Evolutionary conservation across 345 rosid genomes (phyloP).

Genomic region (Nephelium lappaceum): DNA sequence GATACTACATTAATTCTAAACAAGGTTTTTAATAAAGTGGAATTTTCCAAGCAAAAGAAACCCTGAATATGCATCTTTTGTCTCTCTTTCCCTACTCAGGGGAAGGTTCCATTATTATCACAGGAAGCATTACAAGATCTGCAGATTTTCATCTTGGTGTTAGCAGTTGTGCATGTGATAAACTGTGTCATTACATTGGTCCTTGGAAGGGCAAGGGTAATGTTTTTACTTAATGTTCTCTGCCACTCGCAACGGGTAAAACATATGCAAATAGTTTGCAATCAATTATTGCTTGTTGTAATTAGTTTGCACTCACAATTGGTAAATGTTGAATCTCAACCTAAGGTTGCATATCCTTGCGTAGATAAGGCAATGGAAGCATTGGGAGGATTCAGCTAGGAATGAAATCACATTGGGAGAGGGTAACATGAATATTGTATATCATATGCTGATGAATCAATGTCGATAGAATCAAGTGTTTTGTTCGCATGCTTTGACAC

Average conservation of each 20-base stretch:
- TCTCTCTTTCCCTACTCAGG: conserved; percentile 42
- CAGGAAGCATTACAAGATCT: conserved; percentile 86
- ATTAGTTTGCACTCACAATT: too few species aligned
- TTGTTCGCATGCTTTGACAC: not conserved
- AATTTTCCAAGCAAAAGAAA: not conserved
- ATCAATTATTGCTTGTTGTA: not conserved
- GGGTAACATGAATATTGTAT: conserved; percentile 19
- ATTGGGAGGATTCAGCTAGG: conserved; percentile 58
- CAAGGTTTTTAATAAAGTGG: too few species aligned
- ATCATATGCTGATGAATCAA: conserved; percentile 4
- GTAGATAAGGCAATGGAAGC: too few species aligned
- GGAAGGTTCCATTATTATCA: conserved; percentile 63
- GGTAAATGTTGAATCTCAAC: not conserved
- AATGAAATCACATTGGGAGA: not conserved
- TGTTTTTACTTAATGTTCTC: not conserved
- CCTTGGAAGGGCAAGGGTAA: conserved; percentile 82
- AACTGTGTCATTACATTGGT: conserved; percentile 77
- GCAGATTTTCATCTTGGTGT: conserved; percentile 81
- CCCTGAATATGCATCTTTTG: not conserved
- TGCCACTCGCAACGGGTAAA: too few species aligned
- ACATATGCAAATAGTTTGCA: not conserved
- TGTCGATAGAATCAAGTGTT: not conserved
- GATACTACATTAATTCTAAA: too few species aligned
- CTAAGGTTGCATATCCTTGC: not conserved
- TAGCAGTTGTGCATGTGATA: conserved; percentile 82